A percentile compares a stretch with the other conserved stretches of the same genome.
phyloP scores from a whole-genome alignment of 441 rosid species.

The Flueggea neowawraea region DNA sequence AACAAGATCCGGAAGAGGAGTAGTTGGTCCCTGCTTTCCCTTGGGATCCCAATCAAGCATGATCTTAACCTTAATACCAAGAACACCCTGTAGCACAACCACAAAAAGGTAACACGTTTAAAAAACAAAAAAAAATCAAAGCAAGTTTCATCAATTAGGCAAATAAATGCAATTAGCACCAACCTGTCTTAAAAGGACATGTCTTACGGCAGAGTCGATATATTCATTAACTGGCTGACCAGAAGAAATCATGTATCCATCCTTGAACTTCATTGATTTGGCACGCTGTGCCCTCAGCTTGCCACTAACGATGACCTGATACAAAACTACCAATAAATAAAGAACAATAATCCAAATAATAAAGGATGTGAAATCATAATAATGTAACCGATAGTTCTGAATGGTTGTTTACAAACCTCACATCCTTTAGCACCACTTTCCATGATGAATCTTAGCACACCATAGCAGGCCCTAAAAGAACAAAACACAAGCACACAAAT shows the following conservation, averaged over 20 bases:
- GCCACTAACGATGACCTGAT: slow-evolving; percentile 58
- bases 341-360: too few relatives aligned
- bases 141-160: too few relatives aligned
- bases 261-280: slow-evolving; percentile 78
- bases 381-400: background rate
- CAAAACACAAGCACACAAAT: background rate
- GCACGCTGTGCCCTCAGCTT: slow-evolving; percentile 67
- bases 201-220: slow-evolving; percentile 67
- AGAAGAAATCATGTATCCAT: slow-evolving; percentile 79
- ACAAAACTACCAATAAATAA: background rate
- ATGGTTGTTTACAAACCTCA: slow-evolving; percentile 34
- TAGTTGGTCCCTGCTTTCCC: slow-evolving; percentile 61
- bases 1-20: slow-evolving; percentile 67
- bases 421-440: slow-evolving; percentile 79
- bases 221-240: slow-evolving; percentile 73
- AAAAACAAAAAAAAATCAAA: background rate
- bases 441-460: slow-evolving; percentile 66
- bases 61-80: slow-evolving; percentile 74
- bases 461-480: slow-evolving; percentile 56
- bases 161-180: background rate
- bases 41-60: slow-evolving; percentile 79
- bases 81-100: slow-evolving; percentile 46
- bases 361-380: background rate
- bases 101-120: background rate
- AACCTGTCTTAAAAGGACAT: slow-evolving; percentile 68